A percentile compares a stretch with the other conserved stretches of the same genome.
These are phyloP conservation scores for Vachellia pachyceras DNA, from an alignment of 306 rosid species.

Conservation along the genomic window DNA sequence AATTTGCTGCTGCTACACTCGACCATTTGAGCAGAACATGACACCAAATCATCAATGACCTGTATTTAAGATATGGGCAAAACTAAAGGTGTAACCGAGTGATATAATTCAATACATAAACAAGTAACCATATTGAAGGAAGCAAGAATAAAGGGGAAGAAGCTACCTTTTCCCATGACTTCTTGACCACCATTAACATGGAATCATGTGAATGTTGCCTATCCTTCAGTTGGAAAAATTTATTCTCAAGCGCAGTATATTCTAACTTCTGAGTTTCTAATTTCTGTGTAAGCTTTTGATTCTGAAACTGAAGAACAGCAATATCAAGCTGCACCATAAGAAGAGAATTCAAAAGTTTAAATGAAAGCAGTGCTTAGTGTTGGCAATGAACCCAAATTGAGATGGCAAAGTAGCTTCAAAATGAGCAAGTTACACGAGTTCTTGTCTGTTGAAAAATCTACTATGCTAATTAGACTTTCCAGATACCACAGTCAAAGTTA, in stretches of 20 bases:
- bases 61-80: conserved; percentile 43
- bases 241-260: conserved; percentile 63
- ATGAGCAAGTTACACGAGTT: not conserved
- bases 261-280: conserved; percentile 92
- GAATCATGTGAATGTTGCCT: conserved; percentile 73
- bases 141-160: conserved; percentile 27
- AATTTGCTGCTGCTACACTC: conserved; percentile 52
- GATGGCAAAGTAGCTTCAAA: not conserved
- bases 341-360: conserved; percentile 39
- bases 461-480: not conserved
- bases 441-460: not conserved
- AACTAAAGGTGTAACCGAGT: conserved; percentile 21
- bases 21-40: conserved; percentile 52
- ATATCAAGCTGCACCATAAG: conserved; percentile 73
- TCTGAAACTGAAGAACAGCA: conserved; percentile 86
- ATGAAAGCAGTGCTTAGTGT: conserved; percentile 5
- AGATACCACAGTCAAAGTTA: not conserved
- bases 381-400: not conserved
- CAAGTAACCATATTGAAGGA: conserved; percentile 13
- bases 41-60: conserved; percentile 80
- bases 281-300: conserved; percentile 88
- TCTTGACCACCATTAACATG: conserved; percentile 65
- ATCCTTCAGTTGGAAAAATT: conserved; percentile 63
- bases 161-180: conserved; percentile 78
- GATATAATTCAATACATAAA: conserved; percentile 19